Evolutionary conservation across 805 yeast genomes (phyloP), one percentile per base, ranked within the genome.

Genomic region (Ogataea paradorogensis): DNA sequence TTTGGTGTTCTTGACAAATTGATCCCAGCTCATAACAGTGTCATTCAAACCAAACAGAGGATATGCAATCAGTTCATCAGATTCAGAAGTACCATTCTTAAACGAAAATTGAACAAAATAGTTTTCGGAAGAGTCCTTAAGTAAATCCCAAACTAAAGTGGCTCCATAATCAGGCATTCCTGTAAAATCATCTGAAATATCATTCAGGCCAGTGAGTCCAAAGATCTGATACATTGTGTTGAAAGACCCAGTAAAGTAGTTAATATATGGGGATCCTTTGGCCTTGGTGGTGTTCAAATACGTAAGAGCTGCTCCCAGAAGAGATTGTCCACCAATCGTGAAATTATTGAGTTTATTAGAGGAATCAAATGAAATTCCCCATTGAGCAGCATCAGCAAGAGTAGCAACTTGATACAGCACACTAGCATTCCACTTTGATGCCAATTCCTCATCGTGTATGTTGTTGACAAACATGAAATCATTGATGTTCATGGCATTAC

Each of bases 151-250:
- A n/a, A 70, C 74, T 29, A 63, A 54, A 3, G 71, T 60, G 10
- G 74, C 52, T 30, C 73, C 76, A 48, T 72, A 73, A 31, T 65
- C 63, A 43, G 75, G 73, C 65, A 72, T 63, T 15, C 74, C 73
- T 11, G 70, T 67, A 57, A 71, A 73, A 36, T 62, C 52, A 39
- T 55, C 63, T 23, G 62, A 55, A n/a, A 53, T 55, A 20, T 50
- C 30, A 46, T 62, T 54, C 43, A 71, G 48, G 21, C 62, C 63
- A 33, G 67, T 33, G 22, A 68, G 40, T 38, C 66, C 69, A 32
- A 56, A 59, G 28, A 67, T 43, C 52, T 66, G 71, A 59, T 57
- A 67, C 66, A 72, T 69, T 37, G 62, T 63, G 53, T 67, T 67
- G 59, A 51, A 73, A 5, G 77, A 65, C 28, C 76, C 76, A 10